A percentile compares a stretch with the other conserved stretches of the same genome.
These are phyloP conservation scores for Cymbopogon citratus DNA, from an alignment of 176 grass and related monocot species.

Conservation along the genomic window DNA sequence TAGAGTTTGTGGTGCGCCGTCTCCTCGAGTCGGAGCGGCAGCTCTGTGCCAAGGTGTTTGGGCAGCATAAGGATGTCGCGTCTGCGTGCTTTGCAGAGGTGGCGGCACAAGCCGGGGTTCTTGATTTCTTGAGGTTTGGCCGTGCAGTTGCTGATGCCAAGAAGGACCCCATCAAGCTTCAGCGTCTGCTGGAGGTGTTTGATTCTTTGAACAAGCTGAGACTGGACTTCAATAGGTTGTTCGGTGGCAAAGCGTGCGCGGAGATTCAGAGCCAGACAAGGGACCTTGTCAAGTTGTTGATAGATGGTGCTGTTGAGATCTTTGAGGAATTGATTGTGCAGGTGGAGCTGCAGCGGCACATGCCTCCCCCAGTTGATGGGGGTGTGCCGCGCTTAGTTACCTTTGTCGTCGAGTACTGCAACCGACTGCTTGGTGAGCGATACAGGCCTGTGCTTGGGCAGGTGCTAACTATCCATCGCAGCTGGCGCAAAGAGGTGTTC, in stretches of 20 bases:
- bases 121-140: slow-evolving; percentile 65
- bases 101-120: slow-evolving; percentile 37
- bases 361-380: slow-evolving; percentile 43
- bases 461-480: slow-evolving; percentile 63
- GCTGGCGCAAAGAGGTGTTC: slow-evolving; percentile 73
- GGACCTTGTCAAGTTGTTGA: slow-evolving; percentile 69
- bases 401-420: slow-evolving; percentile 75
- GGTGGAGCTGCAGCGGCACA: slow-evolving; percentile 69
- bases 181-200: slow-evolving; percentile 66
- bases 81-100: slow-evolving; percentile 55
- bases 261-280: slow-evolving; percentile 69
- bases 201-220: slow-evolving; percentile 67
- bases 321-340: slow-evolving; percentile 73
- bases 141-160: slow-evolving; percentile 51
- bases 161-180: slow-evolving; percentile 85
- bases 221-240: slow-evolving; percentile 70
- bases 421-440: slow-evolving; percentile 49
- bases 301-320: slow-evolving; percentile 68
- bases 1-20: slow-evolving; percentile 54
- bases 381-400: slow-evolving; percentile 56
- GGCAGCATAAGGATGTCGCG: slow-evolving; percentile 28
- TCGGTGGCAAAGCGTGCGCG: slow-evolving; percentile 57
- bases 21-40: slow-evolving; percentile 60
- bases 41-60: slow-evolving; percentile 61
- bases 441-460: slow-evolving; percentile 60